phyloP scores from a whole-genome alignment of 2,329 filamentous ascomycete genomes.

The Clarireedia monteithiana region DNA sequence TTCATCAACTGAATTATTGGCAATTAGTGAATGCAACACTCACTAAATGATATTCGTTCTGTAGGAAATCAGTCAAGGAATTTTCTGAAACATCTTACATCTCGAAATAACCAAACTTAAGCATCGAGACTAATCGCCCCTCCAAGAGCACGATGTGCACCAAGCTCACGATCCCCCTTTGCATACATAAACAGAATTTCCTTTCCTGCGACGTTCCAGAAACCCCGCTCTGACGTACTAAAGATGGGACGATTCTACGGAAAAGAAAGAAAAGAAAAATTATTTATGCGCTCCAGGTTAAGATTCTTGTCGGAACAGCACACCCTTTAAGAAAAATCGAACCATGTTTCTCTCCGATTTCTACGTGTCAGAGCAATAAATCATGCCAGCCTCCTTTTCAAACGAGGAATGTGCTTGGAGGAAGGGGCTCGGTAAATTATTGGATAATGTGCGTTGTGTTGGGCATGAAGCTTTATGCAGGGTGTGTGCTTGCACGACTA shows the following conservation, averaged over 20 bases:
- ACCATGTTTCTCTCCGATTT: not conserved
- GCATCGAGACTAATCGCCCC: too few species aligned
- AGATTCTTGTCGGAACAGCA: not conserved
- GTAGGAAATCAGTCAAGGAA: too few species aligned
- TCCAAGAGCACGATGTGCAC: not conserved
- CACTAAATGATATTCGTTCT: too few species aligned
- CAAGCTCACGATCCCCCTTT: not conserved
- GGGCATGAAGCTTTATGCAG: constrained; percentile 1
- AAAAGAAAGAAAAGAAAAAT: not conserved
- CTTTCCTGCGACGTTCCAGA: not conserved
- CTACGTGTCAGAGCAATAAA: not conserved
- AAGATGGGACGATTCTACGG: not conserved
- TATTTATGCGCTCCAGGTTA: not conserved
- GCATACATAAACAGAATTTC: not conserved
- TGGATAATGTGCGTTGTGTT: not conserved
- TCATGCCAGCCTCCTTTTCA: not conserved
- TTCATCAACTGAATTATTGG: too few species aligned
- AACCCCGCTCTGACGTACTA: not conserved
- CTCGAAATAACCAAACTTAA: too few species aligned
- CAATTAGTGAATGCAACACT: too few species aligned
- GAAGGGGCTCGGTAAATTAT: not conserved
- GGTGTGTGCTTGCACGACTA: not conserved
- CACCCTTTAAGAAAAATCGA: too few species aligned
- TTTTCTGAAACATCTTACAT: too few species aligned
- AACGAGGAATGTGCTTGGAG: constrained; percentile 7